Evolutionary conservation across 2,329 filamentous ascomycete species (phyloP).

Genomic region (Scedosporium boydii): DNA sequence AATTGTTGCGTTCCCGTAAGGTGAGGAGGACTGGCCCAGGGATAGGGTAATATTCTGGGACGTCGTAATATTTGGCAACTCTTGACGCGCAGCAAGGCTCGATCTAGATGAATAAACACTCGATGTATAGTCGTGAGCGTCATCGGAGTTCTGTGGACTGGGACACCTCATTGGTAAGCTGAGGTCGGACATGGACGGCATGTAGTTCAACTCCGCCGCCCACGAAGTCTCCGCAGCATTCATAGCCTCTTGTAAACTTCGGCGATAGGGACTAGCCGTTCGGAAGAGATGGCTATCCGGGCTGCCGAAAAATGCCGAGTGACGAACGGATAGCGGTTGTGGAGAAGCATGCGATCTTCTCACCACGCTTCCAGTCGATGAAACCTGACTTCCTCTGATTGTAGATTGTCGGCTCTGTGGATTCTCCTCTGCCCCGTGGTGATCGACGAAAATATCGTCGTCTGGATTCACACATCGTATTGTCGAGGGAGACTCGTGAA

Average conservation of each 20-base stretch:
- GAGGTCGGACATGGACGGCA: constrained; percentile 2
- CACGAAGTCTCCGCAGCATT: neutral
- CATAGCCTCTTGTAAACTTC: constrained; percentile 2
- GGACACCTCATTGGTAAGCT: neutral
- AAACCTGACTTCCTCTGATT: neutral
- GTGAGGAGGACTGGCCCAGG: neutral
- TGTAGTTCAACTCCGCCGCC: neutral
- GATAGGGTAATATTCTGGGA: neutral
- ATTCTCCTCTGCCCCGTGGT: neutral
- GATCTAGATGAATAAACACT: constrained; percentile 3
- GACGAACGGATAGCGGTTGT: neutral
- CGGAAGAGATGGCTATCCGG: constrained; percentile 1
- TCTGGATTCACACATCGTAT: constrained; percentile 16
- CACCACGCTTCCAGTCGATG: constrained; percentile 3
- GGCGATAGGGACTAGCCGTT: constrained; percentile 2
- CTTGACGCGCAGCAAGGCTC: neutral
- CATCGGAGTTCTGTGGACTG: neutral
- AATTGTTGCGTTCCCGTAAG: neutral
- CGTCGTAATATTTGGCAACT: neutral
- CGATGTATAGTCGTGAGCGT: neutral
- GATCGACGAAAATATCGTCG: constrained; percentile 7
- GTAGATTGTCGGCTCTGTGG: neutral
- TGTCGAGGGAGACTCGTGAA: constrained; percentile 9
- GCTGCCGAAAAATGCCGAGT: neutral
- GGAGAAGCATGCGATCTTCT: neutral